Base-by-base conservation (phyloP, 2,329 filamentous ascomycete genomes). In the Trichoderma brevicompactum region DNA sequence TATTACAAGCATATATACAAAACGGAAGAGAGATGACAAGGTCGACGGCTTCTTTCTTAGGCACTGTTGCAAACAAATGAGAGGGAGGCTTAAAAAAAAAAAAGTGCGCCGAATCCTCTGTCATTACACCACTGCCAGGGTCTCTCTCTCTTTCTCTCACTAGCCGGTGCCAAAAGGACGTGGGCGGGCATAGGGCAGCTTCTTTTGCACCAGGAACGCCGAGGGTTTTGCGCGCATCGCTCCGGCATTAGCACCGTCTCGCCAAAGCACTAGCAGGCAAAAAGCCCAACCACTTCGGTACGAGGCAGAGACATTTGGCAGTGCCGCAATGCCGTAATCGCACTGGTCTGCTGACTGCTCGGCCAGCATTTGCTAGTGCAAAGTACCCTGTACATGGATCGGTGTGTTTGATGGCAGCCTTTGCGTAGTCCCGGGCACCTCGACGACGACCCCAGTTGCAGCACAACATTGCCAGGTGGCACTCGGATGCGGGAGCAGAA, bases 391-490 rank as follows among this genome's bases (percentile, higher is more conserved):
- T 62, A 61, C 64, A 46, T 49, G 41, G 64, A 50, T 48, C 63
- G 15, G 53, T 32, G 34, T 41, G 49, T 40, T 23, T 48, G n/a
- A n/a, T 38, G 36, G 40, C 40, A 41, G 34, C 28, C 9, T 15
- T n/a, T 49, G 44, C 17, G 23, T 28, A 15, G 48, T 52, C 12
- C 38, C 40, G 36, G 19, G 48, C 48, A 48, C 32, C 36, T 48
- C 38, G 10, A 28, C 38, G 17, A 36, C 59, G 48, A n/a, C 59
- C 59, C 59, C 59, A 62, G 36, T 34, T 53, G 49, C 59, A 66
- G 49, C 64, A 61, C 59, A 63, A 64, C 64, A 50, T 64, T 56
- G 65, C 65, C 65, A 66, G 64, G 64, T 66, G 64, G 64, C 64
- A 66, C 62, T 46, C 50, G 49, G 59, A 46, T 28, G 44, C 52